These are phyloP conservation scores for Phylloporus sp. DNA, from an alignment of 768 basidiomycete genomes.

Conservation along the genomic window DNA sequence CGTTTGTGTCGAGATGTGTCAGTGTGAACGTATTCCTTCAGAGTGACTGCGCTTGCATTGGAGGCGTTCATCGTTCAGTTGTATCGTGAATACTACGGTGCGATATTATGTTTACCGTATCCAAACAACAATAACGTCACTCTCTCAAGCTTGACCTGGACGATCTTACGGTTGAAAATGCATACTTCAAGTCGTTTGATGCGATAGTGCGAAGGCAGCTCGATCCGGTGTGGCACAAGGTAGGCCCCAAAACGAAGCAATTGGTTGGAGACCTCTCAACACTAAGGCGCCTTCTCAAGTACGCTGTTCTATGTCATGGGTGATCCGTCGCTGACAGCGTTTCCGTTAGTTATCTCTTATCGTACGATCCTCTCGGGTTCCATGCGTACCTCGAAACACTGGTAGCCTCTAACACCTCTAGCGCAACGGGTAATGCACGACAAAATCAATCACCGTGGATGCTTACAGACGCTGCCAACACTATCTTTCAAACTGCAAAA, in stretches of 20 bases:
- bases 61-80: slow-evolving; percentile 94
- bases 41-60: slow-evolving; percentile 77
- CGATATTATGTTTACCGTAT: slow-evolving; percentile 4
- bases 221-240: slow-evolving; percentile 97
- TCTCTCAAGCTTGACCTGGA: slow-evolving; percentile 87
- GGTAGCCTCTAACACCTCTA: slow-evolving; percentile 55
- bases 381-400: slow-evolving; percentile 90
- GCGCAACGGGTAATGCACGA: slow-evolving; percentile 47
- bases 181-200: slow-evolving; percentile 93
- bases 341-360: slow-evolving; percentile 58
- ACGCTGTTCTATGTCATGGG: slow-evolving; percentile 23
- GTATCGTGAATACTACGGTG: slow-evolving; percentile 79
- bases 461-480: slow-evolving; percentile 85
- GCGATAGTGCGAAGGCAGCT: too few relatives aligned
- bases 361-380: slow-evolving; percentile 88
- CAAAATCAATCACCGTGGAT: slow-evolving; percentile 85
- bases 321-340: neutral
- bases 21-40: slow-evolving; percentile 26
- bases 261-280: slow-evolving; percentile 86
- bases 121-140: neutral
- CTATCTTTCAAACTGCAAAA: slow-evolving; percentile 78
- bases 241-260: slow-evolving; percentile 87
- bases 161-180: slow-evolving; percentile 87
- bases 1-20: neutral
- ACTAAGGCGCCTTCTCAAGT: slow-evolving; percentile 80